Conservation (phyloP, 2,329 filamentous ascomycete species). For the Lachnellula cervina region DNA sequence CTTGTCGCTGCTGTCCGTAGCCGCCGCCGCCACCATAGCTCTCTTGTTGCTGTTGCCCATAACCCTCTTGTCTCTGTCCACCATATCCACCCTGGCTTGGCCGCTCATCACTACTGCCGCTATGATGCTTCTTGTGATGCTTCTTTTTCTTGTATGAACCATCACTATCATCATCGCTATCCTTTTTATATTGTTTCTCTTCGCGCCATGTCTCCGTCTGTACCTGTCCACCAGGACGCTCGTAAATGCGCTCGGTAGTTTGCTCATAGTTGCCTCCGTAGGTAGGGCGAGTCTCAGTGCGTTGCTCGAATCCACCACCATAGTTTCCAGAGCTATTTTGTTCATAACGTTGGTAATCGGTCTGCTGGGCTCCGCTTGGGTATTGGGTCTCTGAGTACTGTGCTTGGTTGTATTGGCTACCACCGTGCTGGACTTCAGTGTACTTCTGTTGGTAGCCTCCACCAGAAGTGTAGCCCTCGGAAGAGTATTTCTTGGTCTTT, state of each 20-base stretch:
- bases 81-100: constrained; percentile 8
- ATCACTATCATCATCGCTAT: constrained; percentile 24
- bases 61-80: constrained; percentile 5
- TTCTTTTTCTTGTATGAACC: constrained; percentile 26
- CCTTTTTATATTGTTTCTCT: constrained; percentile 16
- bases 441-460: constrained; percentile 57
- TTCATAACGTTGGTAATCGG: constrained; percentile 59
- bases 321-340: constrained; percentile 34
- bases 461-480: constrained; percentile 50
- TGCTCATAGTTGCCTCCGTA: constrained; percentile 54
- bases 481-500: constrained; percentile 49
- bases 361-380: constrained; percentile 50
- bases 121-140: constrained; percentile 27
- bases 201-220: constrained; percentile 24
- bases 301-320: constrained; percentile 56
- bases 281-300: constrained; percentile 47
- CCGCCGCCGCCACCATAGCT: constrained; percentile 18
- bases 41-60: constrained; percentile 13
- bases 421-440: constrained; percentile 55
- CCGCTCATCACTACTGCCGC: constrained; percentile 18
- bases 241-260: constrained; percentile 49
- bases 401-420: constrained; percentile 27
- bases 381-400: constrained; percentile 49
- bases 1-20: constrained; percentile 25
- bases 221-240: constrained; percentile 33